Conservation (phyloP, 768 basidiomycete species). For the Lyophyllum decastes region DNA sequence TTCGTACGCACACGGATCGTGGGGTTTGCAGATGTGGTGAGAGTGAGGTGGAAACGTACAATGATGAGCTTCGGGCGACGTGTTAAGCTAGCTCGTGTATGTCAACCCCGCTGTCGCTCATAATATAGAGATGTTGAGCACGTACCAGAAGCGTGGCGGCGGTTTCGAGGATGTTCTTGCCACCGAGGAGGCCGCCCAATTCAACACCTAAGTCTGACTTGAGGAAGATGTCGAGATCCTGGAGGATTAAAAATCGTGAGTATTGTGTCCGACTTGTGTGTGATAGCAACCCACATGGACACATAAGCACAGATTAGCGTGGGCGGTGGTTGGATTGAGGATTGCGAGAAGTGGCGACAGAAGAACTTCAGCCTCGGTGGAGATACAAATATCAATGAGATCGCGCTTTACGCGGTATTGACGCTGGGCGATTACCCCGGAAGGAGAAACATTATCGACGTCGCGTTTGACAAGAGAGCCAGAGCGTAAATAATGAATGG, state of each 20-base stretch:
- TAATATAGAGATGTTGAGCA: not conserved
- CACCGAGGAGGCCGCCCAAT: slow-evolving; percentile 16
- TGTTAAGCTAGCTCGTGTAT: slow-evolving; percentile 14
- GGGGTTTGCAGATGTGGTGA: slow-evolving; percentile 8
- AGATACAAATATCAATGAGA: slow-evolving; percentile 19
- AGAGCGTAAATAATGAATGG: slow-evolving; percentile 10
- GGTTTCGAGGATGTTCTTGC: slow-evolving; percentile 14
- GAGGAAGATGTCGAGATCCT: slow-evolving; percentile 20
- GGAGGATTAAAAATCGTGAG: not conserved
- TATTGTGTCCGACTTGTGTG: no score
- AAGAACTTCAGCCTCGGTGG: slow-evolving; percentile 14
- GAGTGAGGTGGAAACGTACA: slow-evolving; percentile 19
- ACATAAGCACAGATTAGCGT: slow-evolving; percentile 20
- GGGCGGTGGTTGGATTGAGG: slow-evolving; percentile 15
- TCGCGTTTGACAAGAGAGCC: slow-evolving; percentile 9
- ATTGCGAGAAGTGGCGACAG: slow-evolving; percentile 13
- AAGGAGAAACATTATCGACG: slow-evolving; percentile 2
- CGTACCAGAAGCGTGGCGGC: slow-evolving; percentile 18
- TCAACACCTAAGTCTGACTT: slow-evolving; percentile 16
- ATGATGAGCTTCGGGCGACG: slow-evolving; percentile 13
- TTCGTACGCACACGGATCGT: slow-evolving; percentile 16
- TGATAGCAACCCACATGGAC: slow-evolving; percentile 10
- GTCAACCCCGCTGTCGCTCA: not conserved
- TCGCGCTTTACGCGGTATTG: slow-evolving; percentile 18
- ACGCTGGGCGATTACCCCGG: slow-evolving; percentile 15